A percentile compares a stretch with the other conserved stretches of the same genome.
These are phyloP conservation scores for Pisolithus marmoratus DNA, from an alignment of 768 basidiomycete species.

Conservation along the genomic window DNA sequence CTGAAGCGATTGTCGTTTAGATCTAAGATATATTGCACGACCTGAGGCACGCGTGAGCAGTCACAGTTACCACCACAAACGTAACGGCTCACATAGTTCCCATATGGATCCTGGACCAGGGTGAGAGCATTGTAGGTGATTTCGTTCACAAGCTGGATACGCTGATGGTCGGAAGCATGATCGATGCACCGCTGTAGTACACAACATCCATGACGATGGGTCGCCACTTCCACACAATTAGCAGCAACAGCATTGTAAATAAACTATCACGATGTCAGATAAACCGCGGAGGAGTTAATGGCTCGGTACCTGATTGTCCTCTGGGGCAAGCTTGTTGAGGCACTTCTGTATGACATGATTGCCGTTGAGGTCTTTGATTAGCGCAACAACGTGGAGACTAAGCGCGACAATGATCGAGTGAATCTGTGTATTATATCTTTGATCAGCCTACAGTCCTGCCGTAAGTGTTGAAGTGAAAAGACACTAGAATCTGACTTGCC, in stretches of 20 bases:
- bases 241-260: slow-evolving; percentile 99
- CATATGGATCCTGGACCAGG: slow-evolving; percentile 95
- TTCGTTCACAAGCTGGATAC: slow-evolving; percentile 94
- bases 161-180: slow-evolving; percentile 93
- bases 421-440: slow-evolving; percentile 84
- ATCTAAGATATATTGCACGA: slow-evolving; percentile 97
- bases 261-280: slow-evolving; percentile 46
- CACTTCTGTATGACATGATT: slow-evolving; percentile 99
- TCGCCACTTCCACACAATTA: slow-evolving; percentile 98
- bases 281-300: background rate
- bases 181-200: slow-evolving; percentile 98
- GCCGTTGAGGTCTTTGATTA: slow-evolving; percentile 98
- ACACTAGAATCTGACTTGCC: slow-evolving; percentile 47
- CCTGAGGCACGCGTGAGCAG: slow-evolving; percentile 39
- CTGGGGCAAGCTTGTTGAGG: slow-evolving; percentile 93
- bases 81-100: slow-evolving; percentile 67
- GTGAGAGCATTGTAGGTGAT: slow-evolving; percentile 98
- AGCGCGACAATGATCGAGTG: slow-evolving; percentile 95
- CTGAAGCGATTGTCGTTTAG: slow-evolving; percentile 98
- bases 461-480: slow-evolving; percentile 47
- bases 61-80: background rate
- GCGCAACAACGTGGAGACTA: slow-evolving; percentile 94
- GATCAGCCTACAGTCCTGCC: slow-evolving; percentile 58
- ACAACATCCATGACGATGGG: slow-evolving; percentile 96
- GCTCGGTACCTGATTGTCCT: slow-evolving; percentile 85